These are phyloP conservation scores for Berkeleyomyces rouxiae DNA, from an alignment of 2,329 filamentous ascomycete species.

Conservation along the genomic window DNA sequence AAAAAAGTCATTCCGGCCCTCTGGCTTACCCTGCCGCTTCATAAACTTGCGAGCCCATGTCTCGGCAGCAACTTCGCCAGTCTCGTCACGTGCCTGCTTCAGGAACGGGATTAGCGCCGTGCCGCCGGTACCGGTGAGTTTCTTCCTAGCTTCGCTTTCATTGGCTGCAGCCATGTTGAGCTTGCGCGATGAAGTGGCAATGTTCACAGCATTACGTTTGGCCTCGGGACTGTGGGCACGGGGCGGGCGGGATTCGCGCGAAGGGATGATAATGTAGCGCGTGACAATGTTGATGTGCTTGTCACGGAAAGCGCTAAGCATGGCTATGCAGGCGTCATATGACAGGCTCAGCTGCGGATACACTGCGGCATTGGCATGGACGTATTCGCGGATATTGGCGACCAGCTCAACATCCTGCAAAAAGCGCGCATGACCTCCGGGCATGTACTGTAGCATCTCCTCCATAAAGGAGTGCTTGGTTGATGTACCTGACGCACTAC, in stretches of 20 bases:
- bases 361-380: slow-evolving; percentile 38
- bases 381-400: slow-evolving; percentile 76
- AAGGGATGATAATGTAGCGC: slow-evolving; percentile 85
- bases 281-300: slow-evolving; percentile 95
- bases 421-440: slow-evolving; percentile 78
- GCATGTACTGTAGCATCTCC: slow-evolving; percentile 97
- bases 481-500: slow-evolving; percentile 20
- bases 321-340: slow-evolving; percentile 75
- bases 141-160: slow-evolving; percentile 8
- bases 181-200: slow-evolving; percentile 41
- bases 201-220: slow-evolving; percentile 37
- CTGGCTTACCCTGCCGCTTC: slow-evolving; percentile 32
- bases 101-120: slow-evolving; percentile 89
- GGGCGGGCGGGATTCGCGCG: slow-evolving; percentile 52
- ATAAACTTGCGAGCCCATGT: slow-evolving; percentile 43
- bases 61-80: slow-evolving; percentile 72
- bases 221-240: slow-evolving; percentile 41
- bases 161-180: slow-evolving; percentile 16
- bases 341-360: slow-evolving; percentile 57
- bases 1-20: slow-evolving; percentile 41
- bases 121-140: slow-evolving; percentile 73
- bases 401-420: slow-evolving; percentile 62
- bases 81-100: slow-evolving; percentile 93
- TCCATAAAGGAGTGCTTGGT: slow-evolving; percentile 77
- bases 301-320: slow-evolving; percentile 56